Base-by-base conservation (phyloP, 768 basidiomycete genomes). In the Cyclocybe cylindracea region DNA sequence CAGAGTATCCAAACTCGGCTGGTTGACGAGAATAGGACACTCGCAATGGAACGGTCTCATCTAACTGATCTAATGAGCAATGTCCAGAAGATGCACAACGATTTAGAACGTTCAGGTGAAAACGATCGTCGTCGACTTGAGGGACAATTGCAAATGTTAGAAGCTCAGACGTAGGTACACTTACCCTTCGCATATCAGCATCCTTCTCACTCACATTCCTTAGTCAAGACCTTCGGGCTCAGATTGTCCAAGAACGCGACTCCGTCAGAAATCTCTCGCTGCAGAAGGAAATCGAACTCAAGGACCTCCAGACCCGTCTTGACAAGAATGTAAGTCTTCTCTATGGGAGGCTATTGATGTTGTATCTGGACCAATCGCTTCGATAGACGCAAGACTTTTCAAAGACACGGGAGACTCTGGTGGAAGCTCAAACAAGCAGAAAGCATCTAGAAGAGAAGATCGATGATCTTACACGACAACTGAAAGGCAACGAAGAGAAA, bases 11-110 rank as follows among this genome's bases (percentile, higher is more conserved):
- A 97, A 77, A 62, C 61, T 40, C 86, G 95, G 24, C 77, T 98
- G 10, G 80, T 87, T 3, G 87, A 93, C 43, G 94, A 98, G 68
- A 94, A 97, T 70, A 84, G 85, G 66, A 79, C 77, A 0, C 75
- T 97, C 4, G 75, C 87, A 10, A 75, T 86, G 60, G 95, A 97
- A 62, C 84, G 93, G 8, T 86, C 92, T 0, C 87, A 90, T 54
- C 76, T 97, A 3, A 84, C 91, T 2, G 91, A 94, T 64, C 77
- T 97, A 24, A 92, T 96, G 84, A 75, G 79, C 19, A 95, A 91
- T 63, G 85, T 96, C 18, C 92, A 94, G 69, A 88, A 82, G 62
- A 93, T 97, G 84, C 91, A 93, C 60, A 83, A 83, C 49, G 95
- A 97, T 59, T 76, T 91, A 6, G 93, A 95, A 63, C 80, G 85